These are phyloP conservation scores for Erodium trifolium DNA, from an alignment of 441 rosid species.

Conservation along the genomic window DNA sequence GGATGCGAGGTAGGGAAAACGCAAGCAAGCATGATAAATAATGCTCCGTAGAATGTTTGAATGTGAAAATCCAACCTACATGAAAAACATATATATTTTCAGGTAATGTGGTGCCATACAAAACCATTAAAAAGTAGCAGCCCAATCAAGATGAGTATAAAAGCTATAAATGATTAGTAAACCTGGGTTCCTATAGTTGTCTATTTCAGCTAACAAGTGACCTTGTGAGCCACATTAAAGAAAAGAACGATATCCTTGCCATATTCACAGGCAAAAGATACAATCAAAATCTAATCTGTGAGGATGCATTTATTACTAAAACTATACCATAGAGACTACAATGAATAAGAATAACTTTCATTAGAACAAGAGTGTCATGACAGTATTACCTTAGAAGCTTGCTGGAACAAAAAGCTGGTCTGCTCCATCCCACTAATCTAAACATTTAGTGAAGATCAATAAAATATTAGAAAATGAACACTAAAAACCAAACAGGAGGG, in stretches of 20 bases:
- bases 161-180: neutral
- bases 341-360: constrained; percentile 1
- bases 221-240: neutral
- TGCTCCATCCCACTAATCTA: constrained; percentile 99
- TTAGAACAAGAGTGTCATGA: neutral
- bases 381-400: constrained; percentile 79
- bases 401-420: constrained; percentile 94
- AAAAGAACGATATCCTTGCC: neutral
- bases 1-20: constrained; percentile 61
- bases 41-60: constrained; percentile 75
- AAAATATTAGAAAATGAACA: constrained; percentile 7
- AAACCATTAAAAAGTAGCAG: constrained; percentile 13
- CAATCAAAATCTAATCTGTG: neutral
- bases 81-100: constrained; percentile 12
- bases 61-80: constrained; percentile 94
- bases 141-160: neutral
- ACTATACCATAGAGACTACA: neutral
- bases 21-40: constrained; percentile 62
- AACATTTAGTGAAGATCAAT: constrained; percentile 12
- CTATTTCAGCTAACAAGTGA: neutral
- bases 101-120: neutral
- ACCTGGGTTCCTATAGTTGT: neutral
- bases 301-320: neutral
- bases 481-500: neutral
- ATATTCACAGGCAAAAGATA: neutral